phyloP scores from a whole-genome alignment of 306 rosid species.

The Erythrophleum fordii region DNA sequence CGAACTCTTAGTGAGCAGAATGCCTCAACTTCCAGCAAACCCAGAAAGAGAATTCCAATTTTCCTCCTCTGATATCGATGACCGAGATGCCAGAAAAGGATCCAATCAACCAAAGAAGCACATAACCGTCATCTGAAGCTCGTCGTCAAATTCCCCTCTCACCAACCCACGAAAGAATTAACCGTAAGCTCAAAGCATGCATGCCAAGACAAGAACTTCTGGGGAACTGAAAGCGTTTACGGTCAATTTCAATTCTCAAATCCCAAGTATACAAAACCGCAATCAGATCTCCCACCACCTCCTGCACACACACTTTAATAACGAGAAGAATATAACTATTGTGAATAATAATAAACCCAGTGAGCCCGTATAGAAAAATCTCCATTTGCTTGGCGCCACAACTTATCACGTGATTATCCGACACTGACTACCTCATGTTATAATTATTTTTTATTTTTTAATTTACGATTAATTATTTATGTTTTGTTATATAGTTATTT shows the following conservation, averaged over 20 bases:
- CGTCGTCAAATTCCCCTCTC: neutral
- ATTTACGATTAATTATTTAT: neutral
- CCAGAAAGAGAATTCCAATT: slow-evolving; percentile 32
- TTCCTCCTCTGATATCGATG: neutral
- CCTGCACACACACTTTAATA: slow-evolving; percentile 28
- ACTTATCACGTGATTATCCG: slow-evolving; percentile 52
- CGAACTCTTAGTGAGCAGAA: slow-evolving; percentile 20
- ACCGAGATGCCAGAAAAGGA: slow-evolving; percentile 34
- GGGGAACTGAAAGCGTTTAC: slow-evolving; percentile 28
- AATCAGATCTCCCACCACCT: slow-evolving; percentile 48
- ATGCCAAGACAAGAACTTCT: slow-evolving; percentile 33
- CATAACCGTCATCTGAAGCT: slow-evolving; percentile 24
- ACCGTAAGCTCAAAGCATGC: slow-evolving; percentile 44
- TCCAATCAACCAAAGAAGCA: slow-evolving; percentile 32
- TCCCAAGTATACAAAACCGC: slow-evolving; percentile 17
- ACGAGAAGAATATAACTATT: neutral
- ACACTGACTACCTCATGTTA: slow-evolving; percentile 36
- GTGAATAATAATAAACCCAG: slow-evolving; percentile 28
- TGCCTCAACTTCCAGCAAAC: slow-evolving; percentile 37
- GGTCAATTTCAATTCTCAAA: slow-evolving; percentile 22
- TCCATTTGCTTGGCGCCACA: slow-evolving; percentile 49
- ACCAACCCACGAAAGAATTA: slow-evolving; percentile 32
- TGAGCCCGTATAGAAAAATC: slow-evolving; percentile 23
- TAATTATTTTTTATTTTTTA: slow-evolving; percentile 10
- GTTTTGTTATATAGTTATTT: neutral